Evolutionary conservation across 345 rosid species (phyloP).

Genomic region (Pugionium dolabratum): DNA sequence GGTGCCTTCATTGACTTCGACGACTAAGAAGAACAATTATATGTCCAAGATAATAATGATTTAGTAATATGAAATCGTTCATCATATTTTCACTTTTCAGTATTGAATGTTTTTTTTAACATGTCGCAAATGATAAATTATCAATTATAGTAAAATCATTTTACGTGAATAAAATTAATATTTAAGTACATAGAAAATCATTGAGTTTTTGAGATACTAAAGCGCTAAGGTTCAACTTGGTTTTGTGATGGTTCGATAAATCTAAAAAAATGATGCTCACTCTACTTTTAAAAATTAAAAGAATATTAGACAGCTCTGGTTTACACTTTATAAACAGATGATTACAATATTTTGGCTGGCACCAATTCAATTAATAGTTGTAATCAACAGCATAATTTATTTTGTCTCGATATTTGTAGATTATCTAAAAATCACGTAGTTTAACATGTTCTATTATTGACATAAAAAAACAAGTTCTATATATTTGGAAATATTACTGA

Average conservation of each 20-base stretch:
- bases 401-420: neutral
- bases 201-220: no score
- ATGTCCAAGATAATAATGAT: no score
- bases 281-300: neutral
- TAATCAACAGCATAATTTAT: neutral
- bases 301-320: neutral
- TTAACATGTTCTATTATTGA: neutral
- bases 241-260: constrained; percentile 9
- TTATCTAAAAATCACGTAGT: neutral
- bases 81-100: no score
- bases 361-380: constrained; percentile 7
- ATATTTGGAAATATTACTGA: neutral
- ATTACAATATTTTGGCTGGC: neutral
- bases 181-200: no score
- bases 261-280: constrained; percentile 10
- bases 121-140: no score
- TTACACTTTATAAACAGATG: constrained; percentile 3
- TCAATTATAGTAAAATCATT: no score
- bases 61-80: no score
- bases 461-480: no score
- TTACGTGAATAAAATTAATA: no score
- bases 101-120: no score
- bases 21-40: neutral
- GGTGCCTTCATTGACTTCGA: neutral
- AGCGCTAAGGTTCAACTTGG: neutral